Evolutionary conservation across 495 filamentous ascomycete genomes (phyloP).

Genomic region (Aspergillus sparsus): DNA sequence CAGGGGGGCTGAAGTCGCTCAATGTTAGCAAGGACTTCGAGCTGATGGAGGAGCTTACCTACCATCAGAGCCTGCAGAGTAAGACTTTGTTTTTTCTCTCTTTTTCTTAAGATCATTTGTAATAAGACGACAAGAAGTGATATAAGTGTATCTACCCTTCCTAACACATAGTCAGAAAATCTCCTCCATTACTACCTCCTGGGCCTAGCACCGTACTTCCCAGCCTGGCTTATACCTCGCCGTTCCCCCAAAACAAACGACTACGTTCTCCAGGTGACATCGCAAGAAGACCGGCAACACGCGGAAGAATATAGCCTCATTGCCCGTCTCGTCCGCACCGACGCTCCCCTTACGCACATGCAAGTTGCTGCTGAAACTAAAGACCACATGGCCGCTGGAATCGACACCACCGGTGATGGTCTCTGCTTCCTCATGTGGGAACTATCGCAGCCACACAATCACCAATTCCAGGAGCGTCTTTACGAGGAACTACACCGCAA

Average conservation of each 20-base stretch:
- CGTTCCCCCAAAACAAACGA: constrained; percentile 34
- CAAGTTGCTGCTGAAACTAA: constrained; percentile 50
- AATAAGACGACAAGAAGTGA: constrained; percentile 42
- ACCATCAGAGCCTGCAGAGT: constrained; percentile 66
- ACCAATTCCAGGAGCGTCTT: constrained; percentile 46
- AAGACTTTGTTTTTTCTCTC: constrained; percentile 19
- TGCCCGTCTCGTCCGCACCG: constrained; percentile 36
- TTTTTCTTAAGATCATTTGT: constrained; percentile 12
- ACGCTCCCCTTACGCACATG: constrained; percentile 27
- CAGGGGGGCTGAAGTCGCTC: constrained; percentile 59
- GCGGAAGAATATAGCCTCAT: constrained; percentile 33
- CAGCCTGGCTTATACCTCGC: constrained; percentile 30
- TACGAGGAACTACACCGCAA: constrained; percentile 44
- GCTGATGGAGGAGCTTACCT: constrained; percentile 65
- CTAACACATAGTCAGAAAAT: constrained; percentile 23
- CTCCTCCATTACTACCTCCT: constrained; percentile 32
- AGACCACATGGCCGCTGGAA: constrained; percentile 58
- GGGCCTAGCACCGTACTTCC: constrained; percentile 29
- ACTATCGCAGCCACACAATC: constrained; percentile 55
- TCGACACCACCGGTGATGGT: constrained; percentile 67
- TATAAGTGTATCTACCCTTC: too few relatives aligned
- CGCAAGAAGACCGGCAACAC: constrained; percentile 18
- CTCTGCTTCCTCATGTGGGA: constrained; percentile 69
- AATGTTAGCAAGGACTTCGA: constrained; percentile 49
- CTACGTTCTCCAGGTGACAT: constrained; percentile 31